Evolutionary conservation across 805 yeast genomes (phyloP), one percentile per base, ranked within the genome.

Genomic region (Schwanniomyces yamadae): DNA sequence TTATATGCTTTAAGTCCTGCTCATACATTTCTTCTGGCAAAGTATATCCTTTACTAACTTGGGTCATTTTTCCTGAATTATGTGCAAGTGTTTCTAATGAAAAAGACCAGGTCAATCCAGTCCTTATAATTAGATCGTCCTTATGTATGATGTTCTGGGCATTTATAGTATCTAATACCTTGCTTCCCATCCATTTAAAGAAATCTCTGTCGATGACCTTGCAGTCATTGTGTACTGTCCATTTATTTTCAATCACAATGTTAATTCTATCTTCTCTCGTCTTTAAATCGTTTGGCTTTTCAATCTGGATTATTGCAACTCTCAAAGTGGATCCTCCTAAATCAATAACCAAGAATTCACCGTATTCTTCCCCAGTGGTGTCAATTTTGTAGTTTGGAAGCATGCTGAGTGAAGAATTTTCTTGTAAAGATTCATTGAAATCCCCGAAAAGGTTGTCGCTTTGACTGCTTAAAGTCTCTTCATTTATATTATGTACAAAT

Each of bases 21-120:
- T 66, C 61, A 36, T 55, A 53, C 6, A 75, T 48, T 13, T 73
- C 78, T 5, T 61, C 59, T 3, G 66, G 46, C 35, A 81, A 50
- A 8, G 50, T 48, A 61, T 72, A 82, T 1, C 86, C 86, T 56
- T 82, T 82, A n/a, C 82, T 77, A 57, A 79, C 77, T 25, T 69
- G 66, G 12, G 64, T 56, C 25, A 82, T 68, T 27, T 59, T 60
- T 1, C 76, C 80, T 25, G 59, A 55, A 48, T 71, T 66, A 37
- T 69, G 63, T 15, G 61, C 46, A 0, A 63, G 53, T 35, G 70
- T 66, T 17, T 60, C 59, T 22, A 76, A 54, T 0, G 84, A 81
- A 53, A 79, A 78, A 5, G 79, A 72, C 80, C 82, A 76, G 4
- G 80, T 69, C 25, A 78, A 50, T 4, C 80, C 82, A 8, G 71